Evolutionary conservation across 331 rosid genomes (phyloP).

Genomic region (Acacia pycnantha): DNA sequence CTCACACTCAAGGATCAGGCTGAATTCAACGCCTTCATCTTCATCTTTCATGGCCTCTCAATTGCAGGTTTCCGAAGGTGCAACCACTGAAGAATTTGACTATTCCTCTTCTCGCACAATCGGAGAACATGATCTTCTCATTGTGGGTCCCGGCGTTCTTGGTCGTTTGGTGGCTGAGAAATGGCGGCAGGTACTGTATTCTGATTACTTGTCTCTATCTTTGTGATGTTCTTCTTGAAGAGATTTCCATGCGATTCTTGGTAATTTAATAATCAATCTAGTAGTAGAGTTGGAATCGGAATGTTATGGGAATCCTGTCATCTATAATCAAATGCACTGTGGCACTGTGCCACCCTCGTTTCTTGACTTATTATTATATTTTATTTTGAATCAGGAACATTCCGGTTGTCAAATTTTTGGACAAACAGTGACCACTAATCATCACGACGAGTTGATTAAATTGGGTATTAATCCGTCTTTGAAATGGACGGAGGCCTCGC

Average conservation of each 20-base stretch:
- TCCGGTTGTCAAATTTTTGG: conserved; percentile 74
- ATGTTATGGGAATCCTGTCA: not conserved
- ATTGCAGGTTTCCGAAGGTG: conserved; percentile 50
- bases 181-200: conserved; percentile 71
- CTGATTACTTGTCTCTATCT: not conserved
- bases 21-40: conserved; percentile 5
- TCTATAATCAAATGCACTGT: not conserved
- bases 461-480: conserved; percentile 72
- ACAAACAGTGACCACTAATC: conserved; percentile 74
- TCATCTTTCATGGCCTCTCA: conserved; percentile 36
- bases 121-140: conserved; percentile 60
- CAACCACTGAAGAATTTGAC: conserved; percentile 45
- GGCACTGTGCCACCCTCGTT: not conserved
- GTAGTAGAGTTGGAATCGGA: not conserved
- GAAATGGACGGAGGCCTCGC: conserved; percentile 56
- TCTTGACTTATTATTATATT: not conserved
- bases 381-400: conserved; percentile 54
- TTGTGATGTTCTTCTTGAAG: not conserved
- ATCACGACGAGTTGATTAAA: conserved; percentile 77
- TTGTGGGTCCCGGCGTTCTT: conserved; percentile 94
- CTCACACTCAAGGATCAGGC: not conserved
- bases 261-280: not conserved
- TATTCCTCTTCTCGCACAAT: conserved; percentile 38
- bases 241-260: not conserved
- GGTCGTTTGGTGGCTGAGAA: conserved; percentile 91